Conservation (phyloP, 768 basidiomycete species). For the Tulasnella sp. region DNA sequence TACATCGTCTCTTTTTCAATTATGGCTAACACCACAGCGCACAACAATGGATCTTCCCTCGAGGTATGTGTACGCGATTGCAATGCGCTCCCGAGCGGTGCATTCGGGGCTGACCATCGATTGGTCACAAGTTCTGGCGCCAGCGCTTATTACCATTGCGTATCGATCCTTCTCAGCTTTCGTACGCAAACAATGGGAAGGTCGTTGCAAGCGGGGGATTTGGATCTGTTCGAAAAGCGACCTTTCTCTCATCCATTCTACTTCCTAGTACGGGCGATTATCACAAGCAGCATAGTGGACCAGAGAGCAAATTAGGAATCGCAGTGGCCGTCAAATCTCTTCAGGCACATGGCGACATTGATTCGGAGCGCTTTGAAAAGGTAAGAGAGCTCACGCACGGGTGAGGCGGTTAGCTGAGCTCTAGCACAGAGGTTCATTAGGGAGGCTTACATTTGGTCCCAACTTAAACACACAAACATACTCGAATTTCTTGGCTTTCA, state of each 20-base stretch:
- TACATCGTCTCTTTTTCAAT: too few relatives aligned
- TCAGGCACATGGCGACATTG: background rate
- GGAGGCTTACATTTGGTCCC: background rate
- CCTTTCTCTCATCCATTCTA: background rate
- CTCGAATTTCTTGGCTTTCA: background rate
- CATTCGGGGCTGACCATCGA: too few relatives aligned
- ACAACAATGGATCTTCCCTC: too few relatives aligned
- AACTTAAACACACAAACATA: background rate
- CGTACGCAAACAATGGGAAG: background rate
- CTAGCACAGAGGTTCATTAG: background rate
- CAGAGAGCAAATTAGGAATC: background rate
- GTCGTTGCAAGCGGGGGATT: background rate
- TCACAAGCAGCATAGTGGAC: background rate
- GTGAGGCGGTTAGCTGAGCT: background rate
- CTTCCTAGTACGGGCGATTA: background rate
- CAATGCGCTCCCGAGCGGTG: too few relatives aligned
- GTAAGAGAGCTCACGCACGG: background rate
- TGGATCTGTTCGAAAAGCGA: background rate
- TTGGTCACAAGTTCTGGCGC: background rate
- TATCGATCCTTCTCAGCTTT: background rate
- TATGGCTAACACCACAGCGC: too few relatives aligned
- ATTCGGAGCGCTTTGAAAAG: background rate
- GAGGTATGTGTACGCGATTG: too few relatives aligned
- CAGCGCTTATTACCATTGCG: background rate
- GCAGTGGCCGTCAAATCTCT: background rate